A percentile compares a stretch with the other conserved stretches of the same genome.
Evolutionary conservation across 2,329 filamentous ascomycete species (phyloP).

Genomic region (Fusarium chlamydosporum): DNA sequence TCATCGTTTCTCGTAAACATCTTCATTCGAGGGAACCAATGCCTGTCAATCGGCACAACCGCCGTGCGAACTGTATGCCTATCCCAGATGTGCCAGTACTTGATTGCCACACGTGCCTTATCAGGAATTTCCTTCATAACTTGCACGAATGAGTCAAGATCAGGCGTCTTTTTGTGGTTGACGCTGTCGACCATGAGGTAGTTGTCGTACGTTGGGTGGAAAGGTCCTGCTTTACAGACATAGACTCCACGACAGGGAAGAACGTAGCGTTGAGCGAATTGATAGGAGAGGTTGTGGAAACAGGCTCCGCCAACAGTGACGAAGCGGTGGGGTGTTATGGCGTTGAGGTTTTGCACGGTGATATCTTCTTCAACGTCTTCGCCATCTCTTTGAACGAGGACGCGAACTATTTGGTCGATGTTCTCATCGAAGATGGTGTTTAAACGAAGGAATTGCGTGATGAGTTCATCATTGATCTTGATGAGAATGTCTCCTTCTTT

Average conservation of each 20-base stretch:
- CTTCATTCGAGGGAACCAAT: slow-evolving; percentile 96
- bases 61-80: slow-evolving; percentile 89
- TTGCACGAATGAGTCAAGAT: slow-evolving; percentile 72
- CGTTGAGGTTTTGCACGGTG: slow-evolving; percentile 87
- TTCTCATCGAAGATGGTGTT: slow-evolving; percentile 90
- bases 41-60: slow-evolving; percentile 91
- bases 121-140: slow-evolving; percentile 31
- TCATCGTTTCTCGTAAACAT: slow-evolving; percentile 90
- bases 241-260: slow-evolving; percentile 95
- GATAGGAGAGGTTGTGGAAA: slow-evolving; percentile 96
- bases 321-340: slow-evolving; percentile 95
- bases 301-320: slow-evolving; percentile 92
- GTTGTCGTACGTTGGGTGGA: slow-evolving; percentile 17
- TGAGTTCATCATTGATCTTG: slow-evolving; percentile 91
- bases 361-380: slow-evolving; percentile 88
- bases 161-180: slow-evolving; percentile 86
- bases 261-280: slow-evolving; percentile 93
- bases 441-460: slow-evolving; percentile 91
- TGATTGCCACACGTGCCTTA: slow-evolving; percentile 25
- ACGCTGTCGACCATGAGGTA: slow-evolving; percentile 74
- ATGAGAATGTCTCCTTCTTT: slow-evolving; percentile 96
- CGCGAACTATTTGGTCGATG: slow-evolving; percentile 79
- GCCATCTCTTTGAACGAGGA: slow-evolving; percentile 90
- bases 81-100: slow-evolving; percentile 33
- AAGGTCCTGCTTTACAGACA: slow-evolving; percentile 60